Evolutionary conservation across 2,329 filamentous ascomycete species (phyloP).

Genomic region (Aureobasidium sp.): DNA sequence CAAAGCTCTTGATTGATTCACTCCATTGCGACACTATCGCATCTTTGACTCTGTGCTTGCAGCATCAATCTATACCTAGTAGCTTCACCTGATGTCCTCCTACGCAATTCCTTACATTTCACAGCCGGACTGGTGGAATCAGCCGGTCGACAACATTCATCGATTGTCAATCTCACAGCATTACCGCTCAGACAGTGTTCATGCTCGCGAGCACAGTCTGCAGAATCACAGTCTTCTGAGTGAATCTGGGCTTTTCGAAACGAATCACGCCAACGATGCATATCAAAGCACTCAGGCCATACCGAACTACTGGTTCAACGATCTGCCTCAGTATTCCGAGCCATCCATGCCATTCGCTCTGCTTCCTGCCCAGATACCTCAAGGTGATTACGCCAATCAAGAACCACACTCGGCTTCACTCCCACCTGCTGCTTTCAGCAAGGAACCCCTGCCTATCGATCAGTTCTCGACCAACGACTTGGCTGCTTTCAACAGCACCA

Average conservation of each 20-base stretch:
- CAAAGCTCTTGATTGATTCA: conserved; percentile 7
- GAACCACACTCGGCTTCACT: not conserved
- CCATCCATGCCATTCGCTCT: not conserved
- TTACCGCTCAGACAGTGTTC: not conserved
- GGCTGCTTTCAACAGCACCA: not conserved
- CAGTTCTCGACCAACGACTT: not conserved
- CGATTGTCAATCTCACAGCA: not conserved
- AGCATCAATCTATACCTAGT: conserved; percentile 3
- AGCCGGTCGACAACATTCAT: not conserved
- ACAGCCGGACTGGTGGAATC: conserved; percentile 5
- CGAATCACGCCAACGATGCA: not conserved
- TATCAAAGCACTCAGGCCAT: not conserved
- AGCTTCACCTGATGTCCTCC: not conserved
- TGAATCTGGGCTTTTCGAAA: not conserved
- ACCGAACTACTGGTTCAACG: conserved; percentile 1
- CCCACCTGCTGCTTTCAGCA: conserved; percentile 9
- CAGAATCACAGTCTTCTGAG: not conserved
- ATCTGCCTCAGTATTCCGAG: not conserved
- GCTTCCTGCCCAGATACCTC: not conserved
- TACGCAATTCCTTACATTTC: not conserved
- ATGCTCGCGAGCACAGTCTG: not conserved
- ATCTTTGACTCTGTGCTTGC: not conserved
- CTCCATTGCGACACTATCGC: conserved; percentile 5
- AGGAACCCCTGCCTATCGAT: not conserved
- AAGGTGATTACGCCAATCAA: not conserved